Evolutionary conservation across 768 basidiomycete species (phyloP), one percentile per base, ranked within the genome.

Genomic region (Leucogyrophana mollusca): DNA sequence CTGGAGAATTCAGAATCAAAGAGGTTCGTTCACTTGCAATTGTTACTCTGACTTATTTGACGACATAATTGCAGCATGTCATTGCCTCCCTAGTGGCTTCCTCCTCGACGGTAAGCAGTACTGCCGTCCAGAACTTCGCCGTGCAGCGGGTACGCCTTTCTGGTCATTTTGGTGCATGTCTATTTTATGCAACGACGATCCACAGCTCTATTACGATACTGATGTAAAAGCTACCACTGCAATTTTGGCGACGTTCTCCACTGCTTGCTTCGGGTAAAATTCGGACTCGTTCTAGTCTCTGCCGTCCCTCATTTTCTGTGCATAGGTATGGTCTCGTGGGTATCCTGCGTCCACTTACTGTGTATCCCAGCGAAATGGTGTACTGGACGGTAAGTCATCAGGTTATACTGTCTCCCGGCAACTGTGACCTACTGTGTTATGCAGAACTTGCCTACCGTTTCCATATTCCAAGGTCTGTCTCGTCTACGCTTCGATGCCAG

Each of bases 361-460:
- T 82, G 6, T 80, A 82, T 56, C 79, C 79, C 0, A 74, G 76
- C n/a, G 79, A 80, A 57, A 79, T 79, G 78, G 79, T 83, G 14
- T 82, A 81, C 51, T 81, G 79, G 79, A 44, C 49, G 34, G 79
- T 79, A 55, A 49, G 74, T 66, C 9, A 23, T 20, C 13, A 40
- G 18, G 9, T 14, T 8, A 13, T 14, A 33, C 5, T n/a, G n/a
- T n/a, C n/a, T n/a, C n/a, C n/a, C 21, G 34, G 7, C 14, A 21
- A 39, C 13, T 18, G 7, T 21, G 4, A 16, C 7, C 9, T 6
- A 9, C 8, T 5, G 16, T 9, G 22, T 10, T 13, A 21, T 22
- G 8, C 35, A 79, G 77, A 79, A 76, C 55, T 59, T 83, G 17
- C 79, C 80, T 0, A 79, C 74, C 1, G 76, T 83, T n/a, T 69